Conservation (phyloP, 164 flowering plant genomes). For the Vitis rotundifolia region DNA sequence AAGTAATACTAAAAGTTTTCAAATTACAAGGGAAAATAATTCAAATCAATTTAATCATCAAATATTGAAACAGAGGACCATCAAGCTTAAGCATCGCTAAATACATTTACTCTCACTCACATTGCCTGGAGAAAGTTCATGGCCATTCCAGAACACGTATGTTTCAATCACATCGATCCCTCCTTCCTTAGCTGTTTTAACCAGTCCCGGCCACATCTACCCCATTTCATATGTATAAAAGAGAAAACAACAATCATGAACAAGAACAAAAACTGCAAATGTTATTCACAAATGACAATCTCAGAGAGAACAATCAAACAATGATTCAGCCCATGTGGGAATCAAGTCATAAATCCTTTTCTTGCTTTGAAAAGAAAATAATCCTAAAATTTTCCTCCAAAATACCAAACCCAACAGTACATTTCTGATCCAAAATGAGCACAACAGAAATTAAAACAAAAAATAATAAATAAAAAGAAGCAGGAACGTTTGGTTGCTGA, state of each 20-base stretch:
- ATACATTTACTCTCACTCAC: conserved; percentile 33
- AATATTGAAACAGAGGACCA: background rate
- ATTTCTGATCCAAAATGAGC: no score
- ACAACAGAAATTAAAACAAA: no score
- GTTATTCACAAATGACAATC: background rate
- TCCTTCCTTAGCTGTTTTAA: conserved; percentile 84
- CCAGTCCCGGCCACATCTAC: conserved; percentile 97
- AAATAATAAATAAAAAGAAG: no score
- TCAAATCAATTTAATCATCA: background rate
- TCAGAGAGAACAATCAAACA: background rate
- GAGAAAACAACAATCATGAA: background rate
- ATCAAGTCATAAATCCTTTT: no score
- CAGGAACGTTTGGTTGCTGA: no score
- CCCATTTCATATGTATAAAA: conserved; percentile 8
- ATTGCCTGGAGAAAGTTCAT: conserved; percentile 77
- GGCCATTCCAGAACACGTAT: conserved; percentile 97
- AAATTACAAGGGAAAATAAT: background rate
- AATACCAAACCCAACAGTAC: no score
- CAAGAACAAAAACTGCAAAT: background rate
- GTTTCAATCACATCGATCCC: conserved; percentile 85
- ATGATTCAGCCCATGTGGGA: no score
- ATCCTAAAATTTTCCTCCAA: no score
- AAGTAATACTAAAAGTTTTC: conserved; percentile 64
- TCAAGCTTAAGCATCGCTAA: background rate
- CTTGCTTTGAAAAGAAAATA: no score